Percentiles rank a stretch among this genome's conserved stretches.
These are phyloP conservation scores for Calonectria hawksworthii DNA, from an alignment of 2,329 filamentous ascomycete species.

Conservation along the genomic window DNA sequence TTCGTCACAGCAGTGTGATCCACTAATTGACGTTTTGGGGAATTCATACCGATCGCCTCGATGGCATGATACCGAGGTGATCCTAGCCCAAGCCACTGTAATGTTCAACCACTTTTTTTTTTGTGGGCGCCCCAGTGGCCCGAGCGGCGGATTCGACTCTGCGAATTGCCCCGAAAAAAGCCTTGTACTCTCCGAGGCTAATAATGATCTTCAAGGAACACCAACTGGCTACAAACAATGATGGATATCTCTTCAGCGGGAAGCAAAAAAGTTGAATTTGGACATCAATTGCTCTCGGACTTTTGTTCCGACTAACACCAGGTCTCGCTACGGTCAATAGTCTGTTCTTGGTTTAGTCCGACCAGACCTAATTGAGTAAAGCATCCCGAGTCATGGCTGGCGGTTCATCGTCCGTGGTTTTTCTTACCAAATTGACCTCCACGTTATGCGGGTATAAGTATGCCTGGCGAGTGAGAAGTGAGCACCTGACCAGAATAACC, in stretches of 20 bases:
- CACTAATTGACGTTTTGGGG: not conserved
- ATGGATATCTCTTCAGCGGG: not conserved
- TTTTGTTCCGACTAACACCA: not conserved
- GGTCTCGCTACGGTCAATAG: not conserved
- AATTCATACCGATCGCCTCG: not conserved
- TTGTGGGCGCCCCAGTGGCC: not conserved
- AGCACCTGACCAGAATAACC: not conserved
- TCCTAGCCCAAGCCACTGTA: constrained; percentile 1
- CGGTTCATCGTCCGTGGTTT: not conserved
- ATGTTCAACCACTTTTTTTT: not conserved
- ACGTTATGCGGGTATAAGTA: constrained; percentile 11
- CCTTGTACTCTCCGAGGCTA: not conserved
- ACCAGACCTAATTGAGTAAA: constrained; percentile 5
- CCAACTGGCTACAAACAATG: not conserved
- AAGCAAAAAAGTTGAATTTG: not conserved
- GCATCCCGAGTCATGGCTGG: constrained; percentile 1
- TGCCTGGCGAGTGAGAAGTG: not conserved
- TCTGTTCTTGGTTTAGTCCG: not conserved
- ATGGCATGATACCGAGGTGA: not conserved
- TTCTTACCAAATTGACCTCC: constrained; percentile 6
- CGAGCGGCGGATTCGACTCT: not conserved
- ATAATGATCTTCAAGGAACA: not conserved
- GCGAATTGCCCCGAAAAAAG: not conserved
- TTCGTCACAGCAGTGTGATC: not conserved
- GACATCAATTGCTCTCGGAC: not conserved